These are phyloP conservation scores for Rachicladosporium sp. DNA, from an alignment of 2,329 filamentous ascomycete species.

Conservation along the genomic window DNA sequence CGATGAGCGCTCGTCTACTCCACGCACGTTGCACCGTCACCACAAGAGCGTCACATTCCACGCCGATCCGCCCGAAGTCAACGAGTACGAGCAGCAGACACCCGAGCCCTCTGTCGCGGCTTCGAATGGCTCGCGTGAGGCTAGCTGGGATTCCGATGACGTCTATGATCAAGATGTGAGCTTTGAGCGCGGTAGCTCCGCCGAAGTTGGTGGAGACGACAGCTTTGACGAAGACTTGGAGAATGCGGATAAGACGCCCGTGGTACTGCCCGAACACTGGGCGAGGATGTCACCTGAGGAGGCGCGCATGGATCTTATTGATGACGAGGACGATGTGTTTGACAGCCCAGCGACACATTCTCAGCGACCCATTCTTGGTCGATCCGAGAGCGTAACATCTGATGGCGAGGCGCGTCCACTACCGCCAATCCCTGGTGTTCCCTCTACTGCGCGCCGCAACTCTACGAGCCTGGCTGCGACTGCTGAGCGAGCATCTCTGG, in stretches of 20 bases:
- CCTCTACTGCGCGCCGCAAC: slow-evolving; percentile 31
- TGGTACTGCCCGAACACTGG: slow-evolving; percentile 97
- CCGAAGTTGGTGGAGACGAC: slow-evolving; percentile 53
- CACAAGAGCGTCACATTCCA: slow-evolving; percentile 97
- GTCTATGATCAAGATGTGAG: slow-evolving; percentile 60
- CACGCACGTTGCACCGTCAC: slow-evolving; percentile 63
- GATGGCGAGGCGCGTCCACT: slow-evolving; percentile 74
- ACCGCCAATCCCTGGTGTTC: slow-evolving; percentile 63
- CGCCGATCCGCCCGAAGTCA: slow-evolving; percentile 80
- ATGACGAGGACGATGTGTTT: slow-evolving; percentile 54
- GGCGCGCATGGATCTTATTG: slow-evolving; percentile 41
- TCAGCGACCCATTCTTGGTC: slow-evolving; percentile 44
- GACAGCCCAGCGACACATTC: slow-evolving; percentile 38
- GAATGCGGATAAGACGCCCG: slow-evolving; percentile 92
- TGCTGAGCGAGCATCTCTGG: slow-evolving; percentile 57
- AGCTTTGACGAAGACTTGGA: slow-evolving; percentile 94
- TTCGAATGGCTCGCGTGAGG: slow-evolving; percentile 78
- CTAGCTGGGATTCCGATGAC: slow-evolving; percentile 74
- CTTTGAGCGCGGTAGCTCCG: slow-evolving; percentile 45
- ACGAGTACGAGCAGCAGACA: slow-evolving; percentile 97
- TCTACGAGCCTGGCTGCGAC: slow-evolving; percentile 51
- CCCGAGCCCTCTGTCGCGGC: slow-evolving; percentile 80
- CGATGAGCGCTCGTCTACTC: slow-evolving; percentile 48
- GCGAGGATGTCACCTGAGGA: slow-evolving; percentile 59
- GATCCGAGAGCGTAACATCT: slow-evolving; percentile 62